A percentile compares a stretch with the other conserved stretches of the same genome.
Conservation (phyloP, 805 yeast genomes). For the Wickerhamiella parazyma region DNA sequence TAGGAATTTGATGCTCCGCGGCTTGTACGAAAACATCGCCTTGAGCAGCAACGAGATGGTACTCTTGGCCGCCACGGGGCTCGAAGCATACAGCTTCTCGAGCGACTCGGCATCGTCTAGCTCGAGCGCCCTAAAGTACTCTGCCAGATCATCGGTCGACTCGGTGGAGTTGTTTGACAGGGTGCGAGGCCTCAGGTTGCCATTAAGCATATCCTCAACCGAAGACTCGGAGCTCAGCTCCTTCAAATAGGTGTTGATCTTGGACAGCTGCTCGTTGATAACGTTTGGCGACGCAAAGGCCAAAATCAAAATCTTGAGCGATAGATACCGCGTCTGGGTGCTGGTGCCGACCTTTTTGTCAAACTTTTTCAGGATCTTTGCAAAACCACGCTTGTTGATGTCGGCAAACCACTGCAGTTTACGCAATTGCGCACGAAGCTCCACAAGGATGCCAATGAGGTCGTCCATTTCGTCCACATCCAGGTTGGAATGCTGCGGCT, state of each 20-base stretch:
- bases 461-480: constrained; percentile 50
- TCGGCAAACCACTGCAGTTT: constrained; percentile 92
- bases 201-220: constrained; percentile 12
- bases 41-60: constrained; percentile 12
- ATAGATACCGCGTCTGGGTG: constrained; percentile 43
- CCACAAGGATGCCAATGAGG: constrained; percentile 52
- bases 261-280: constrained; percentile 37
- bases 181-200: constrained; percentile 1
- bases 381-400: constrained; percentile 77
- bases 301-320: constrained; percentile 56
- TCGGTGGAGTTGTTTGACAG: constrained; percentile 6
- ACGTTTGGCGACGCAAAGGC: constrained; percentile 66
- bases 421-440: constrained; percentile 59
- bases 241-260: constrained; percentile 19
- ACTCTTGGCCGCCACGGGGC: constrained; percentile 40
- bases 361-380: constrained; percentile 74
- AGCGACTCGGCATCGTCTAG: constrained; percentile 36
- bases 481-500: constrained; percentile 20
- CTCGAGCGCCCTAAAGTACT: constrained; percentile 21
- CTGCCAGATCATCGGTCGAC: background rate
- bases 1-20: constrained; percentile 43
- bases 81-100: constrained; percentile 29
- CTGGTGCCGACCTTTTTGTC: constrained; percentile 67
- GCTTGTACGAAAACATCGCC: constrained; percentile 16
- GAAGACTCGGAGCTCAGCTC: constrained; percentile 13